Evolutionary conservation across 352 stramenopile species (phyloP), one percentile per base, ranked within the genome.

Genomic region (Peronosclerospora sorghi): DNA sequence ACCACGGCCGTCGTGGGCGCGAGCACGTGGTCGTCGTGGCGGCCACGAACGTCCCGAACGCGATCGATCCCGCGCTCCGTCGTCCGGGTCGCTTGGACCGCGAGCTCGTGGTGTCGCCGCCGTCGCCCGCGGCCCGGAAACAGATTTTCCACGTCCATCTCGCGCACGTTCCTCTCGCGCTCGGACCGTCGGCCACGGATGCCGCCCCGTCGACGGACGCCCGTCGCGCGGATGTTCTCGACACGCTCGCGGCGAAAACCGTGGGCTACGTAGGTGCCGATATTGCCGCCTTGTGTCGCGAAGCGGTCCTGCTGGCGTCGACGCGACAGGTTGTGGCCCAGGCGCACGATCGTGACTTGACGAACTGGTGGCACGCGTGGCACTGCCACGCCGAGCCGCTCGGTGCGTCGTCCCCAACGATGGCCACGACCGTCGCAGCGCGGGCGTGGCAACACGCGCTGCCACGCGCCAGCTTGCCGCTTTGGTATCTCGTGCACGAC

Each of bases 1-100:
- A 96, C n/a, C n/a, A n/a, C 32, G 43, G 58, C 4, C 41, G 50
- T 8, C 10, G 54, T 0, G 51, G 42, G 12, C 59, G 38, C 19
- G 85, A 73, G 5, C 93, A 97, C 46, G 85, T 98, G 9, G 73
- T 98, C 7, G 83, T 98, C 17, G 75, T 97, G 30, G 95, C 80
- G 14, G 91, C 94, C 2, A 97, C 94, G 8, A 98, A 97, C 56
- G 56, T 94, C 12, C 91, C 93, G 1, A 96, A 98, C 62, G 74
- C 85, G 0, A 96, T 98, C 35, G 70, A 88, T 41, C 51, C 71
- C 20, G 80, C 80, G 6, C 51, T 93, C 42, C 69, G 78, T 19
- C 80, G 80, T 0, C 75, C 80, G 5, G 80, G 80, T 8, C 73
- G 80, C 13, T 89, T 93, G 45, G 80, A 93, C 36, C 75, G 77